phyloP scores from a whole-genome alignment of 441 rosid genomes.

The Syzygium syzygioides region DNA sequence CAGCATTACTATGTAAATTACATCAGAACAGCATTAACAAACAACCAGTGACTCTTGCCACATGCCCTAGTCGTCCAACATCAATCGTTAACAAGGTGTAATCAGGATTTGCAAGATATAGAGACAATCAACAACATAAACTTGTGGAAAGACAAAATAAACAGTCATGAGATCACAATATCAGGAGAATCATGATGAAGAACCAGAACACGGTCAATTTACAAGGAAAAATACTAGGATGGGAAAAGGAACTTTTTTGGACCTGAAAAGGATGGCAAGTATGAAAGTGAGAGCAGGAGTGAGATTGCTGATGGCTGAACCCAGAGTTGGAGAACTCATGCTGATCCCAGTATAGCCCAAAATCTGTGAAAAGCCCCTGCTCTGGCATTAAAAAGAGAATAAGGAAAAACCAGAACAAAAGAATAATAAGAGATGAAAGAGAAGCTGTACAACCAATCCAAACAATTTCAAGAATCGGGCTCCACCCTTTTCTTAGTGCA shows the following conservation, averaged over 20 bases:
- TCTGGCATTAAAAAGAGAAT: neutral
- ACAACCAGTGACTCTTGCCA: neutral
- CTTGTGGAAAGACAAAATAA: neutral
- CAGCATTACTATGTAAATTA: neutral
- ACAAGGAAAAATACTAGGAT: neutral
- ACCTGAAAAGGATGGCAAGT: slow-evolving; percentile 46
- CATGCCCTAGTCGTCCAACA: neutral
- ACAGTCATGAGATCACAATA: neutral
- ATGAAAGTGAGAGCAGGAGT: slow-evolving; percentile 42
- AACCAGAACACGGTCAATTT: neutral
- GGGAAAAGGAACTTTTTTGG: neutral
- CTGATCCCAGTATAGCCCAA: neutral
- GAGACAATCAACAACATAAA: neutral
- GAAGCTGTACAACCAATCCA: neutral
- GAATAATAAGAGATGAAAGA: neutral
- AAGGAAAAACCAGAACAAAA: neutral
- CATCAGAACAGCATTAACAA: neutral
- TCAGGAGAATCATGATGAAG: neutral
- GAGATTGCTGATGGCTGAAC: slow-evolving; percentile 41
- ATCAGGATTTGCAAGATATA: neutral
- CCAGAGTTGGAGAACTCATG: slow-evolving; percentile 42
- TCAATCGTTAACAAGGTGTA: neutral
- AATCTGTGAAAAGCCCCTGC: neutral
- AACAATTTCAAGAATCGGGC: neutral
- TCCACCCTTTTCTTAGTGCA: neutral